These are phyloP conservation scores for Citrullus colocynthis DNA, from an alignment of 306 rosid species.

Conservation along the genomic window DNA sequence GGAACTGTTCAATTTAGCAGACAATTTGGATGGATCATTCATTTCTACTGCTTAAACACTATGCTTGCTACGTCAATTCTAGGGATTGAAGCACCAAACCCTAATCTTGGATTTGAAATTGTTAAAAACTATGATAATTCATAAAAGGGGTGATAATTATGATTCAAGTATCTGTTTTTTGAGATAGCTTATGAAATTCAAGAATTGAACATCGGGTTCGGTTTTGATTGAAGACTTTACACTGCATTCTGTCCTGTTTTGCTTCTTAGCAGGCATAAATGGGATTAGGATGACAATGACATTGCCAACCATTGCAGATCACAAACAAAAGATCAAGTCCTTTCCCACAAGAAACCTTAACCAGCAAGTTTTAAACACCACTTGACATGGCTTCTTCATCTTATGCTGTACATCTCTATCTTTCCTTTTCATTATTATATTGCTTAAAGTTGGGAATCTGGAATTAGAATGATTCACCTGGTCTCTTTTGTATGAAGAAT, in stretches of 20 bases:
- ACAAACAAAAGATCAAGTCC: neutral
- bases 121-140: neutral
- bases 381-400: neutral
- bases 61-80: neutral
- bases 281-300: neutral
- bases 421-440: neutral
- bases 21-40: constrained; percentile 2
- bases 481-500: neutral
- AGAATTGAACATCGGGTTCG: neutral
- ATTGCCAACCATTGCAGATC: neutral
- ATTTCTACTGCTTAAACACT: neutral
- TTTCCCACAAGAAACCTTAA: neutral
- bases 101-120: neutral
- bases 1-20: neutral
- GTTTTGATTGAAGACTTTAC: neutral
- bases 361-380: neutral
- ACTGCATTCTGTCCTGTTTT: neutral
- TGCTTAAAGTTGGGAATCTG: neutral
- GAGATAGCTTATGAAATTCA: neutral
- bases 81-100: neutral
- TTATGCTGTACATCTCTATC: neutral
- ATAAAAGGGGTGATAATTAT: neutral
- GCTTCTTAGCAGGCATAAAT: neutral
- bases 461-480: neutral
- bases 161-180: neutral